Evolutionary conservation across 176 grass and related monocot genomes (phyloP).

Genomic region (Oryza brachyantha): DNA sequence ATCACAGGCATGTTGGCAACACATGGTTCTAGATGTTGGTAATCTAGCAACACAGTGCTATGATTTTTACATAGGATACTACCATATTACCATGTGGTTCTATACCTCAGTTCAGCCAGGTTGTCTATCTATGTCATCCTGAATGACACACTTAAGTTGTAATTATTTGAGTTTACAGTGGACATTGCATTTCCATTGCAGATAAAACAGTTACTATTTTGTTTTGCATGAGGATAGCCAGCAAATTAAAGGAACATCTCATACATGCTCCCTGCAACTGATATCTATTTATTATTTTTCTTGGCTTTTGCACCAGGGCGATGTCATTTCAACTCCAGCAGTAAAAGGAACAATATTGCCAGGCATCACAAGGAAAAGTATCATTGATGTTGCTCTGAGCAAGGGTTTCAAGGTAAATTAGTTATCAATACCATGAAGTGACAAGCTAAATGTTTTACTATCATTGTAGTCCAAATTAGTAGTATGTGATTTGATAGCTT

Average conservation of each 20-base stretch:
- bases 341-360: conserved; percentile 94
- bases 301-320: conserved; percentile 48
- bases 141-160: neutral
- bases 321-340: conserved; percentile 76
- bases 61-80: neutral
- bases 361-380: conserved; percentile 97
- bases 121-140: neutral
- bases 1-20: neutral
- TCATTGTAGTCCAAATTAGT: neutral
- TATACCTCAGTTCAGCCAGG: neutral
- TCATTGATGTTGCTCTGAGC: conserved; percentile 84
- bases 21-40: neutral
- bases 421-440: neutral
- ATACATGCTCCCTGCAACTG: conserved; percentile 13
- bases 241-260: neutral
- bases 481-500: neutral
- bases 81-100: neutral
- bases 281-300: conserved; percentile 10
- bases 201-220: neutral
- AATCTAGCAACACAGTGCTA: neutral
- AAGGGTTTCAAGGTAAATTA: conserved; percentile 69
- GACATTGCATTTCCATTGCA: neutral
- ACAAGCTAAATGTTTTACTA: conserved; percentile 1
- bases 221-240: neutral
- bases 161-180: neutral